Evolutionary conservation across 2,329 filamentous ascomycete species (phyloP).

Genomic region (Penicillium sp.): DNA sequence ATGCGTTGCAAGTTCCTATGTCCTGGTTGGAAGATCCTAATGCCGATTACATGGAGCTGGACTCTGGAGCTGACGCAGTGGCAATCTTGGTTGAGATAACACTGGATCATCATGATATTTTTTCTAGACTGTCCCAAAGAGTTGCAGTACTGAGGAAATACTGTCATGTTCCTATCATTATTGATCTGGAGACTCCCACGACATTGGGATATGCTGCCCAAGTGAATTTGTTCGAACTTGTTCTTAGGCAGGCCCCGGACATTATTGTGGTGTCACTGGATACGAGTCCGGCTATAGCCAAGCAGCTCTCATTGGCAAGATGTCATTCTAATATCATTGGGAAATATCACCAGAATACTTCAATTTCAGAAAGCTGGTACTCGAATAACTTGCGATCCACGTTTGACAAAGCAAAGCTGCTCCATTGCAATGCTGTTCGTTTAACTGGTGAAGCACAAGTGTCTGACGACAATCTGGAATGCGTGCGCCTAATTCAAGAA

Average conservation of each 20-base stretch:
- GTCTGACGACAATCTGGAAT: slow-evolving; percentile 4
- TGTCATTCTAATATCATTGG: slow-evolving; percentile 6
- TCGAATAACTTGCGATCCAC: background rate
- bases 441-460: slow-evolving; percentile 6
- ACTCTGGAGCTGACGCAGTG: slow-evolving; percentile 64
- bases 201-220: background rate
- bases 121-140: slow-evolving; percentile 3
- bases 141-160: slow-evolving; percentile 9
- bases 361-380: slow-evolving; percentile 8
- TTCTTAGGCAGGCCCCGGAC: slow-evolving; percentile 9
- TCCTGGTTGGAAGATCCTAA: slow-evolving; percentile 52
- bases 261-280: slow-evolving; percentile 9
- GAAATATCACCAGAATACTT: background rate
- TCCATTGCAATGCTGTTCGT: slow-evolving; percentile 4
- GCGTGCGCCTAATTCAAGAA: slow-evolving; percentile 47
- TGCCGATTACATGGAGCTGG: slow-evolving; percentile 61
- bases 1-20: slow-evolving; percentile 60
- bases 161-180: slow-evolving; percentile 8
- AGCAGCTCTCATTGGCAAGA: slow-evolving; percentile 5
- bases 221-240: slow-evolving; percentile 6
- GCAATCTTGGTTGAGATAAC: slow-evolving; percentile 50
- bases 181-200: slow-evolving; percentile 1
- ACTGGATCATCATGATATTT: background rate
- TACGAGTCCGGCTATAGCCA: background rate
- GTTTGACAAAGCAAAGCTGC: slow-evolving; percentile 6